A percentile compares a stretch with the other conserved stretches of the same genome.
Conservation (phyloP, 2,329 filamentous ascomycete species). For the Calonectria hongkongensis region DNA sequence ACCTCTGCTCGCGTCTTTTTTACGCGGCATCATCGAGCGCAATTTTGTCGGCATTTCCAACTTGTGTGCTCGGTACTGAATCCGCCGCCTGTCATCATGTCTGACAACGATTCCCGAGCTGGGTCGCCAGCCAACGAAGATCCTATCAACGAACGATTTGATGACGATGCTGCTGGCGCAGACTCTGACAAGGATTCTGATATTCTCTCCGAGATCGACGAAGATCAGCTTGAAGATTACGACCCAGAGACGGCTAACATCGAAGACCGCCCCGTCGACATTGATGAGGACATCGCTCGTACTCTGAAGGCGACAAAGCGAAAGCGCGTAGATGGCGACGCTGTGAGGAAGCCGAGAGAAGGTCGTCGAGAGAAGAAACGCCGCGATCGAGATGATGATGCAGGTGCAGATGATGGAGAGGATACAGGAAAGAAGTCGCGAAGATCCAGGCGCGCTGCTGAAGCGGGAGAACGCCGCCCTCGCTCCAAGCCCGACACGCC, state of each 20-base stretch:
- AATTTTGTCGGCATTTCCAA: neutral
- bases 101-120: constrained; percentile 67
- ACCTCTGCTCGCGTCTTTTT: neutral
- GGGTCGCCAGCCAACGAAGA: constrained; percentile 60
- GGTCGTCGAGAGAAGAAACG: constrained; percentile 82
- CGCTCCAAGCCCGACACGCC: constrained; percentile 66
- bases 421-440: constrained; percentile 66
- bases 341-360: constrained; percentile 83
- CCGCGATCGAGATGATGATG: constrained; percentile 70
- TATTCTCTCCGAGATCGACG: constrained; percentile 80
- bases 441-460: constrained; percentile 68
- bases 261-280: constrained; percentile 78
- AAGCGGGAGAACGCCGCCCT: constrained; percentile 66
- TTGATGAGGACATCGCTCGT: constrained; percentile 79
- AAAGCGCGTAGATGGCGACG: constrained; percentile 78
- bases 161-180: constrained; percentile 57
- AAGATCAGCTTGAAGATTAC: constrained; percentile 82
- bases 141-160: constrained; percentile 60
- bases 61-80: neutral
- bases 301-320: constrained; percentile 79
- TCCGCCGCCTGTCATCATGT: constrained; percentile 60
- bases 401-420: constrained; percentile 67
- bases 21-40: neutral
- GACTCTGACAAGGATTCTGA: constrained; percentile 75
- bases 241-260: constrained; percentile 78